Evolutionary conservation across 2,329 filamentous ascomycete species (phyloP).

Genomic region (Cladophialophora exuberans): DNA sequence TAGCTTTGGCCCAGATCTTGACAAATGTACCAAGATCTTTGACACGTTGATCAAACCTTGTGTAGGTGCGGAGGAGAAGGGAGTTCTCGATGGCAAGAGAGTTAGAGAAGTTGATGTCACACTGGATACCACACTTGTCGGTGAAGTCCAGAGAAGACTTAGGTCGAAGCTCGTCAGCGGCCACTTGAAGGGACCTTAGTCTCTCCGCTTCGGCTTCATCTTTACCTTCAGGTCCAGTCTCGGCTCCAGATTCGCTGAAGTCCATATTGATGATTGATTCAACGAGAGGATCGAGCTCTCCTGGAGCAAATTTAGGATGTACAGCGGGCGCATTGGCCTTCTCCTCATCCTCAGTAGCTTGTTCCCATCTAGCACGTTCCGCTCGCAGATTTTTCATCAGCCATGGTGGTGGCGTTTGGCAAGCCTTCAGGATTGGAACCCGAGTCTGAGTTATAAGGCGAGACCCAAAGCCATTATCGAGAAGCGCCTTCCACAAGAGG

Average conservation of each 20-base stretch:
- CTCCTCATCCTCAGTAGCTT: constrained; percentile 2
- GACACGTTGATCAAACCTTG: constrained; percentile 75
- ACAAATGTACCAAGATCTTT: constrained; percentile 79
- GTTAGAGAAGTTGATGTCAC: constrained; percentile 90
- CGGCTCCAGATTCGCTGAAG: neutral
- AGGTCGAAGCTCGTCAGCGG: too few species aligned
- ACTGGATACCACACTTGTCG: constrained; percentile 78
- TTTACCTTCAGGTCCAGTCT: neutral
- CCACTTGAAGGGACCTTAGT: too few species aligned
- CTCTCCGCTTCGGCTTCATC: too few species aligned
- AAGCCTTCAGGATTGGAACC: constrained; percentile 87
- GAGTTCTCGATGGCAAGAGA: constrained; percentile 84
- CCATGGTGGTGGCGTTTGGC: constrained; percentile 66
- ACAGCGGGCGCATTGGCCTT: neutral
- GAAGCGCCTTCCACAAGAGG: constrained; percentile 72
- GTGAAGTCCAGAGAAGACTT: constrained; percentile 68
- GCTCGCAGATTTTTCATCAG: constrained; percentile 65
- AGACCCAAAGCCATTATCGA: constrained; percentile 73
- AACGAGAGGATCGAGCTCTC: constrained; percentile 12
- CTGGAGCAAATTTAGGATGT: constrained; percentile 7
- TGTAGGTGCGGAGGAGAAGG: constrained; percentile 79
- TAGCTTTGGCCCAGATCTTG: constrained; percentile 86
- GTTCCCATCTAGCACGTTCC: constrained; percentile 52
- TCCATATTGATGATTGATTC: constrained; percentile 2
- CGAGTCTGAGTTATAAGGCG: constrained; percentile 76